phyloP scores from a whole-genome alignment of 164 flowering plant genomes.

The Stephania cephalantha region DNA sequence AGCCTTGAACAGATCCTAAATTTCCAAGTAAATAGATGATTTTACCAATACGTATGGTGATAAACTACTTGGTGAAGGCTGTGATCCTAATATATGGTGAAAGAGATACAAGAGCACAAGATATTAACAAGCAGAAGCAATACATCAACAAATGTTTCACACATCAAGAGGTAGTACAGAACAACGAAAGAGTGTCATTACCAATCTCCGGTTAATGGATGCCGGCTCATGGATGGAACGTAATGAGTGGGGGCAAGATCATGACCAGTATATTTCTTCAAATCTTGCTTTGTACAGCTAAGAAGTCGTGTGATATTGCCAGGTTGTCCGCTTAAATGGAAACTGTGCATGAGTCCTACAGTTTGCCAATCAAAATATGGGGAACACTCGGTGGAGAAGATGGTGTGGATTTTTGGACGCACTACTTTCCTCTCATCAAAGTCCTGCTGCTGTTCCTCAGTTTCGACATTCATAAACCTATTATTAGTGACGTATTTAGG shows the following conservation, averaged over 20 bases:
- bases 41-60: not conserved
- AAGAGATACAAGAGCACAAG: not conserved
- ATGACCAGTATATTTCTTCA: constrained; percentile 66
- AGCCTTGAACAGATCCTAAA: not conserved
- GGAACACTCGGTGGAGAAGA: constrained; percentile 88
- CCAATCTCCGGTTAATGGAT: constrained; percentile 96
- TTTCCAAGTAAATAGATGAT: not conserved
- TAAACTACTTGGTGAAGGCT: not conserved
- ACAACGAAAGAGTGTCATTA: constrained; percentile 26
- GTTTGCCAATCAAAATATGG: constrained; percentile 99
- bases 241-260: constrained; percentile 97
- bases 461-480: constrained; percentile 26
- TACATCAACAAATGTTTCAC: not conserved
- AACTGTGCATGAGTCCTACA: constrained; percentile 93
- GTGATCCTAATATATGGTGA: not conserved
- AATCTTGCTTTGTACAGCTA: constrained; percentile 87
- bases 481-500: constrained; percentile 50
- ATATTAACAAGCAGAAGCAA: not conserved
- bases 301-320: constrained; percentile 92
- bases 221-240: constrained; percentile 96
- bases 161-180: not conserved
- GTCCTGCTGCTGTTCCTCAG: constrained; percentile 18
- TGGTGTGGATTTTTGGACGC: constrained; percentile 85
- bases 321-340: constrained; percentile 89
- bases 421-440: constrained; percentile 28